phyloP scores from a whole-genome alignment of 768 basidiomycete genomes.

The Boletus patriciae region DNA sequence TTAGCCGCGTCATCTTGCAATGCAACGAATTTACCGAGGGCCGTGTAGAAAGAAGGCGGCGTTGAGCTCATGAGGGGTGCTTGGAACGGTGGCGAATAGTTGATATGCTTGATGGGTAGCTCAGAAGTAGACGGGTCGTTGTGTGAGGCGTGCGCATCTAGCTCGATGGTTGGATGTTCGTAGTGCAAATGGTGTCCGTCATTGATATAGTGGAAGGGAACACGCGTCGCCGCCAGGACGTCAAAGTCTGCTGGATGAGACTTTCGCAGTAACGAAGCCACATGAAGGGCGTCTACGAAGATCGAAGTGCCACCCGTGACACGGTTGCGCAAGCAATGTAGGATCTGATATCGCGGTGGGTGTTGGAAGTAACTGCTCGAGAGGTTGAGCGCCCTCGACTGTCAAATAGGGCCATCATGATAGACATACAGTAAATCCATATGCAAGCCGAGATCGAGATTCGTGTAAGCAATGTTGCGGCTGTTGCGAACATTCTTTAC shows the following conservation, averaged over 20 bases:
- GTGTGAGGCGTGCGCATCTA: slow-evolving; percentile 35
- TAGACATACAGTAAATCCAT: slow-evolving; percentile 86
- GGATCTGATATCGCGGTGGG: slow-evolving; percentile 89
- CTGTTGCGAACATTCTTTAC: slow-evolving; percentile 74
- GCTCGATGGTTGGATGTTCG: slow-evolving; percentile 74
- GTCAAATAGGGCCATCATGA: not conserved
- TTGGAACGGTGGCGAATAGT: slow-evolving; percentile 96
- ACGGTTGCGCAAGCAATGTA: slow-evolving; percentile 86
- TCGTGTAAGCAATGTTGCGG: slow-evolving; percentile 93
- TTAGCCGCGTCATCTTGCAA: slow-evolving; percentile 53
- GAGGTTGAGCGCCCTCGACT: not conserved
- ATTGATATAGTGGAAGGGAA: slow-evolving; percentile 91
- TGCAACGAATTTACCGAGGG: slow-evolving; percentile 59
- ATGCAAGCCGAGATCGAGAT: slow-evolving; percentile 83
- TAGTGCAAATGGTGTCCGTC: slow-evolving; percentile 80
- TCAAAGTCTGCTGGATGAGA: slow-evolving; percentile 53
- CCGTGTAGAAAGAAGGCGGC: slow-evolving; percentile 56
- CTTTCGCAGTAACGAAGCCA: slow-evolving; percentile 53
- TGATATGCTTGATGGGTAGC: slow-evolving; percentile 60
- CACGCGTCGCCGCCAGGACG: slow-evolving; percentile 57
- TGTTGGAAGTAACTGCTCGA: slow-evolving; percentile 77
- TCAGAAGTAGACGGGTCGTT: slow-evolving; percentile 1
- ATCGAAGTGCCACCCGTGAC: slow-evolving; percentile 82
- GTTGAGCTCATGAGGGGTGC: slow-evolving; percentile 62
- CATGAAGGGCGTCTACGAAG: slow-evolving; percentile 79